These are phyloP conservation scores for Sclerotinia spermophila DNA, from an alignment of 2,329 filamentous ascomycete species.

Conservation along the genomic window DNA sequence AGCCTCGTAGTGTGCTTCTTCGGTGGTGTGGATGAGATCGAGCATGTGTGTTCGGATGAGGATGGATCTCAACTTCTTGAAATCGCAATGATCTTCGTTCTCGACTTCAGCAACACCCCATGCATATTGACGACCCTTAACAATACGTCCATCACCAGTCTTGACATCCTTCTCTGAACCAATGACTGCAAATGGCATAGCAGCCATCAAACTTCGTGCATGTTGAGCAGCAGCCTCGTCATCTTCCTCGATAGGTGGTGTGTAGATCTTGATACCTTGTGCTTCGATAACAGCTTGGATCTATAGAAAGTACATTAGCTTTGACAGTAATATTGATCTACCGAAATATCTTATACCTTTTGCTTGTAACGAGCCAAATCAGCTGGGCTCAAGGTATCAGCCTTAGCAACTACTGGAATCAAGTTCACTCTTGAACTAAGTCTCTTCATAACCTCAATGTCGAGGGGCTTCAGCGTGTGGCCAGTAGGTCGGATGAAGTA, in stretches of 20 bases:
- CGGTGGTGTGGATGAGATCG: conserved; percentile 98
- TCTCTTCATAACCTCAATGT: conserved; percentile 99
- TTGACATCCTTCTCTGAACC: conserved; percentile 99
- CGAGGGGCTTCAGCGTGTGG: conserved; percentile 95
- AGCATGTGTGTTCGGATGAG: conserved; percentile 99
- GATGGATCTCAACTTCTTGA: conserved; percentile 99
- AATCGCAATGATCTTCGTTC: conserved; percentile 99
- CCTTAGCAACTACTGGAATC: conserved; percentile 98
- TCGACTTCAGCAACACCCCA: conserved; percentile 99
- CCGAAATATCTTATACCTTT: conserved; percentile 58
- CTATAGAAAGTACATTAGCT: conserved; percentile 47
- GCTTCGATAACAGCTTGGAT: conserved; percentile 94
- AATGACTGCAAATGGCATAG: conserved; percentile 98
- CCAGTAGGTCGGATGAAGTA: conserved; percentile 99
- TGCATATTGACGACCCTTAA: conserved; percentile 98
- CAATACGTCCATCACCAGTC: conserved; percentile 89
- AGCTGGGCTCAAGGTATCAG: conserved; percentile 89
- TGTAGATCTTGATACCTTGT: conserved; percentile 99
- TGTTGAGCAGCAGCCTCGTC: conserved; percentile 95
- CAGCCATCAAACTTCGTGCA: conserved; percentile 87
- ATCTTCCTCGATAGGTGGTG: conserved; percentile 95
- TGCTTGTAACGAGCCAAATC: conserved; percentile 94
- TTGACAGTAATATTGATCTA: neutral
- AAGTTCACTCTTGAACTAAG: conserved; percentile 96
- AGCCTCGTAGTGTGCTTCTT: conserved; percentile 98